A percentile compares a stretch with the other conserved stretches of the same genome.
These are phyloP conservation scores for Crithidia fasciculata DNA, from an alignment of 208 protist genomes.

Conservation along the genomic window DNA sequence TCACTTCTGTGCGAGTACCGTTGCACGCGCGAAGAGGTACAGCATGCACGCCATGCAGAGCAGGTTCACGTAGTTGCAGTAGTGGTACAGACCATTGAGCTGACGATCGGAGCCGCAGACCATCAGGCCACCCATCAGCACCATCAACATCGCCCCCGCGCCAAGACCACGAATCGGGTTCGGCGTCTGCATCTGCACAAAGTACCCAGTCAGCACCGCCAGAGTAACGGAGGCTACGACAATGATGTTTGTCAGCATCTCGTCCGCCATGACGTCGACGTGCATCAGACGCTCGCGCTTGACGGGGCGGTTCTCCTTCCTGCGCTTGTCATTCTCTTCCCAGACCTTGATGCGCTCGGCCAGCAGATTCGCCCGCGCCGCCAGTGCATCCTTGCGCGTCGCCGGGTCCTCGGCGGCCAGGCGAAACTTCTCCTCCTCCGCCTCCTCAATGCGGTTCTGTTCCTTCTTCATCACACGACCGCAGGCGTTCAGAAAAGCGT, in stretches of 20 bases:
- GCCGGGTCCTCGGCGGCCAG: constrained; percentile 11
- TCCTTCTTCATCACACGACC: constrained; percentile 31
- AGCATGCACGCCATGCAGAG: constrained; percentile 19
- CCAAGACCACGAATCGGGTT: constrained; percentile 62
- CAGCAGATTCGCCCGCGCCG: constrained; percentile 14
- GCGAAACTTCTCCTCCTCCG: constrained; percentile 18
- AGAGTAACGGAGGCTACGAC: constrained; percentile 38
- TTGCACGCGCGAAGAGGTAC: constrained; percentile 23
- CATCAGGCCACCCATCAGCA: constrained; percentile 43
- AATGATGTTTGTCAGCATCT: constrained; percentile 57
- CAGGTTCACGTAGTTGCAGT: constrained; percentile 34
- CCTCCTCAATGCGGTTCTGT: constrained; percentile 26
- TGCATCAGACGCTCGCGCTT: constrained; percentile 36
- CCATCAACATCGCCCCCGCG: constrained; percentile 32
- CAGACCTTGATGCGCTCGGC: constrained; percentile 33
- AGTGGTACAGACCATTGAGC: constrained; percentile 20
- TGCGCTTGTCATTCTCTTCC: constrained; percentile 41
- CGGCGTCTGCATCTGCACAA: constrained; percentile 38
- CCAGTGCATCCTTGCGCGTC: constrained; percentile 25
- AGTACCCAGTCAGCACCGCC: constrained; percentile 28
- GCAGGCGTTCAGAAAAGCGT: constrained; percentile 42
- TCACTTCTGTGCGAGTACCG: constrained; percentile 15
- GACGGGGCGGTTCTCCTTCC: constrained; percentile 21
- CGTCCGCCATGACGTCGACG: constrained; percentile 36
- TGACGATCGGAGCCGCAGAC: constrained; percentile 30